Percentiles rank a stretch among this genome's conserved stretches.
These are phyloP conservation scores for Fusarium cicatricum DNA, from an alignment of 2,329 filamentous ascomycete genomes.

Conservation along the genomic window DNA sequence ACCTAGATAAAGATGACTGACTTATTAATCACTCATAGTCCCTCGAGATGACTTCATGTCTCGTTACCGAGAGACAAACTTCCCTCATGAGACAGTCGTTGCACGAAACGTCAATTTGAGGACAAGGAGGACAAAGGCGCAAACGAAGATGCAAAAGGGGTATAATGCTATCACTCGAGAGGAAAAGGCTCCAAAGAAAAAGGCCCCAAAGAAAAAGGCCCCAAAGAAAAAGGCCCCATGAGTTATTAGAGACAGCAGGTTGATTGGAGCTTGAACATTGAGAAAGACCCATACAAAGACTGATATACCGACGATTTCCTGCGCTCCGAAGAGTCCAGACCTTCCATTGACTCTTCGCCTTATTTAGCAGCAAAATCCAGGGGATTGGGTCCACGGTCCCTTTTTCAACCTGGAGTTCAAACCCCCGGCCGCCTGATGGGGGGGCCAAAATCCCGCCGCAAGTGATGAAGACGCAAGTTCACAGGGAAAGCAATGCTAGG, in stretches of 20 bases:
- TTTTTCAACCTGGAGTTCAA: background rate
- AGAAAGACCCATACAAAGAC: no score
- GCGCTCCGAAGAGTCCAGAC: background rate
- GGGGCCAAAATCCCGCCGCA: slow-evolving; percentile 10
- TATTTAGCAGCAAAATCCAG: slow-evolving; percentile 20
- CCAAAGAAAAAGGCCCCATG: background rate
- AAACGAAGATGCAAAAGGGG: slow-evolving; percentile 3
- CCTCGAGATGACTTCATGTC: slow-evolving; percentile 84
- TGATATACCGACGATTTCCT: no score
- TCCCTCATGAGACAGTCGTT: slow-evolving; percentile 56
- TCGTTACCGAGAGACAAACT: slow-evolving; percentile 76
- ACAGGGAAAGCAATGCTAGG: slow-evolving; percentile 4
- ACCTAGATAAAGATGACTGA: slow-evolving; percentile 7
- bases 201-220: no score
- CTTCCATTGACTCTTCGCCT: background rate
- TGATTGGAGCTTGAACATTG: no score
- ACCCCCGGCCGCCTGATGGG: slow-evolving; percentile 8
- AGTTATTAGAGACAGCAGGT: no score
- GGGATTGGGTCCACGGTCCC: slow-evolving; percentile 13
- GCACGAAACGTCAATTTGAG: slow-evolving; percentile 45
- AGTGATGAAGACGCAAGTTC: slow-evolving; percentile 27
- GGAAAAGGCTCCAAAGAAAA: no score
- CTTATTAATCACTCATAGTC: slow-evolving; percentile 55
- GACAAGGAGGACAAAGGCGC: slow-evolving; percentile 9
- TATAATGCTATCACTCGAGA: slow-evolving; percentile 8